These are phyloP conservation scores for Teunomyces gatunensis DNA, from an alignment of 805 yeast species.

Conservation along the genomic window DNA sequence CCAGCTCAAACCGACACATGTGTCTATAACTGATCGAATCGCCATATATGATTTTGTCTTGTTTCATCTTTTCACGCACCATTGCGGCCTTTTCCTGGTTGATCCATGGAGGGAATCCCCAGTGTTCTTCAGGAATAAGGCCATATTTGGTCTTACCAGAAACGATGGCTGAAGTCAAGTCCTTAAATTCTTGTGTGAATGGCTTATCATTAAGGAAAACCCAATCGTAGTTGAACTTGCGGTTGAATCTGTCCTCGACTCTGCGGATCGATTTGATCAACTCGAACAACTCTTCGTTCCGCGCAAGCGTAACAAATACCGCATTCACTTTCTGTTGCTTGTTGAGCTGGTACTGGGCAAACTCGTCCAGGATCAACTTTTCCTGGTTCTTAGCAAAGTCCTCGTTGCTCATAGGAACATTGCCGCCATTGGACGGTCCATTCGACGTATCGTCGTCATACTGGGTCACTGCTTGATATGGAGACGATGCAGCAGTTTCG, in stretches of 20 bases:
- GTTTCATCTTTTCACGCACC: slow-evolving; percentile 58
- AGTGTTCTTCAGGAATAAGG: slow-evolving; percentile 71
- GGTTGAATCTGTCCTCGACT: slow-evolving; percentile 87
- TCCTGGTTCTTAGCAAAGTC: slow-evolving; percentile 4
- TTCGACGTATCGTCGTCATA: neutral
- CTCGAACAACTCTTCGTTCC: slow-evolving; percentile 65
- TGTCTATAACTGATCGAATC: slow-evolving; percentile 75
- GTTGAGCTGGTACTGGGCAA: slow-evolving; percentile 10
- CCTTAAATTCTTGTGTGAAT: slow-evolving; percentile 79
- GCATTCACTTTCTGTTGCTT: slow-evolving; percentile 53
- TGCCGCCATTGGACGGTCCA: neutral
- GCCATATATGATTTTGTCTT: slow-evolving; percentile 65
- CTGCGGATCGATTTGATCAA: slow-evolving; percentile 64
- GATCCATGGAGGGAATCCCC: slow-evolving; percentile 85
- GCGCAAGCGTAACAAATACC: slow-evolving; percentile 78
- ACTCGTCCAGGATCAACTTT: slow-evolving; percentile 8
- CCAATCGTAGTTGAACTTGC: slow-evolving; percentile 85
- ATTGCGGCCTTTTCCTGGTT: slow-evolving; percentile 70
- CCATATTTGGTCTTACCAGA: slow-evolving; percentile 82
- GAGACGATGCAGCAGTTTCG: neutral
- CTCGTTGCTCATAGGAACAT: slow-evolving; percentile 3
- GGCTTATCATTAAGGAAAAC: slow-evolving; percentile 87
- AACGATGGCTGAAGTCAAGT: slow-evolving; percentile 65
- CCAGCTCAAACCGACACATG: slow-evolving; percentile 91
- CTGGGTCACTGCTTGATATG: neutral